Base-by-base conservation (phyloP, 2,329 filamentous ascomycete genomes). In the Fusarium domesticum region DNA sequence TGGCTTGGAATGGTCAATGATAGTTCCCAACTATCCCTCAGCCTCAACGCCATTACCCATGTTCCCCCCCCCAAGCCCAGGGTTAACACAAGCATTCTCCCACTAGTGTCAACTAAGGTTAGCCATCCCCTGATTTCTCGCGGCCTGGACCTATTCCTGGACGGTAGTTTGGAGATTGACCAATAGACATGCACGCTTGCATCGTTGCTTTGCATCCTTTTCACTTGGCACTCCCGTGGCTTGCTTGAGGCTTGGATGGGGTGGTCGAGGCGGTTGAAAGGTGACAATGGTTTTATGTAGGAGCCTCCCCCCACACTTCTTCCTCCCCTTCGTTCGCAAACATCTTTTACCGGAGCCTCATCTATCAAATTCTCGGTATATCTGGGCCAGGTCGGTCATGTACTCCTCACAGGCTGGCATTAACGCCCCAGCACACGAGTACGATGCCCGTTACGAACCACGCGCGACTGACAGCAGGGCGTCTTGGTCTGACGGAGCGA, bases 381-480 rank as follows among this genome's bases (percentile, higher is more conserved):
- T 12, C 14, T 12, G 23, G 23, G 23, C 16, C 31, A n/a, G 23
- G 35, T 42, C 17, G 30, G 35, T n/a, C 31, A 60, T 60, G 57
- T 48, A 53, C 39, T 47, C 55, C 30, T 37, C 40, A 6, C 53
- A 54, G 42, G 43, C 40, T 32, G 46, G 55, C n/a, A 31, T 39
- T 35, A 40, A 50, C 38, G 40, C 52, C 18, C 25, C 45, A 18
- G 38, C 40, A 15, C 43, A 48, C 40, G 41, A 41, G 38, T 52
- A 48, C 37, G 37, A 50, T 15, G 53, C 51, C 18, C 51, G 47
- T 28, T 60, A 60, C 39, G 51, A 56, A 38, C 57, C 57, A 14
- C 53, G 57, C 43, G 48, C 55, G 17, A 52, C 55, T 18, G 47
- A 58, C n/a, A 55, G 60, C 23, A 28, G 23, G 25, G 35, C 39